Evolutionary conservation across 306 rosid genomes (phyloP), one percentile per base, ranked within the genome.

Genomic region (Geum urbanum): DNA sequence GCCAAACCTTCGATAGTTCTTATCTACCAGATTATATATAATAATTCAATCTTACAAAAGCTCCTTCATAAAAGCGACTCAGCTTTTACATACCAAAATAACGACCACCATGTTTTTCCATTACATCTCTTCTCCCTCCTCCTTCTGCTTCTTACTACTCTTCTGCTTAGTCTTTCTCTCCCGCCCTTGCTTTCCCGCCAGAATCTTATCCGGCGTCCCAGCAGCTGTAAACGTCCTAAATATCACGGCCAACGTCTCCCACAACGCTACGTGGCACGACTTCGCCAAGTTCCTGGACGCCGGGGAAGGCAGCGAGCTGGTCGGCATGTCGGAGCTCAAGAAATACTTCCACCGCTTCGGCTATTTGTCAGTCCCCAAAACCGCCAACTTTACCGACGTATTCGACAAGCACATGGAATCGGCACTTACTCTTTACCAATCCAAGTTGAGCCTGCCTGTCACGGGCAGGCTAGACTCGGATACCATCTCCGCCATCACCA

Each of bases 271-370:
- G 72, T 90, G 96, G 98, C 90, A 81, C 46, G 78, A 76, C n/a
- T 90, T 92, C 79, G 69, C 84, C 0, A 83, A 68, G 58, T 88
- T 92, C 72, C 74, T 88, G 2, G 87, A 90, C 54, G 98, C 96
- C 27, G 88, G 81, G n/a, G 74, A 61, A 67, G 96, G 97, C 1
- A 85, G 81, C 80, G 79, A 81, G 53, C 78, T 88, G 59, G 76
- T 27, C 78, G 98, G 97, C 77, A 88, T 94, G 79, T 80, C 89
- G 15, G 84, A 90, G 78, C 87, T 94, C 13, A 94, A 90, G 71
- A 82, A 75, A 63, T 94, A 88, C 78, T 83, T 94, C 81, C 80
- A 81, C 79, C 96, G 84, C 3, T 94, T 94, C 82, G 98, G 98
- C 8, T 94, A 94, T 69, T 91, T 94, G 14, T 51, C 91, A 35